A percentile compares a stretch with the other conserved stretches of the same genome.
Evolutionary conservation across 352 stramenopile species (phyloP).

Genomic region (Pythium monospermum): DNA sequence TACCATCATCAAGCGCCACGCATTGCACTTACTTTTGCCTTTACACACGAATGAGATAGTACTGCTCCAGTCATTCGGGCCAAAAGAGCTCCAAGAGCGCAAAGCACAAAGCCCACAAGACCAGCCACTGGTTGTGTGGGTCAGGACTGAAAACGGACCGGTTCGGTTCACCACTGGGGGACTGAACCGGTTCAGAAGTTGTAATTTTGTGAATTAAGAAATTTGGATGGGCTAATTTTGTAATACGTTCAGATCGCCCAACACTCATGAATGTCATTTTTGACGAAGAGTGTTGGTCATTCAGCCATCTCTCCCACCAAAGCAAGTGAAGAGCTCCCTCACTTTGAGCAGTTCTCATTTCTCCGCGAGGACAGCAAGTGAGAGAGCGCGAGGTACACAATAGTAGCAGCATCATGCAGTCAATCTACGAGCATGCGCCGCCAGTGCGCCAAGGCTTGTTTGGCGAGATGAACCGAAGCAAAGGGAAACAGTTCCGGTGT

Average conservation of each 20-base stretch:
- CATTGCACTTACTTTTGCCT: conserved; percentile 69
- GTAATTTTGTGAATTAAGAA: too few relatives aligned
- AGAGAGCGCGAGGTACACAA: too few relatives aligned
- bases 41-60: conserved; percentile 87
- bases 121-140: conserved; percentile 24
- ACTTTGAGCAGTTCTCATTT: too few relatives aligned
- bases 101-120: not conserved
- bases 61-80: not conserved
- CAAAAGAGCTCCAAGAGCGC: not conserved
- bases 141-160: not conserved
- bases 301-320: too few relatives aligned
- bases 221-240: too few relatives aligned
- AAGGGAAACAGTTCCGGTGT: conserved; percentile 72
- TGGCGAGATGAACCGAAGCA: conserved; percentile 18
- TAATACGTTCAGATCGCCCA: too few relatives aligned
- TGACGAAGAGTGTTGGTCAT: too few relatives aligned
- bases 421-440: too few relatives aligned
- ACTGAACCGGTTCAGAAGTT: conserved; percentile 21
- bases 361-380: too few relatives aligned
- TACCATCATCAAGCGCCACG: not conserved
- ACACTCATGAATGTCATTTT: too few relatives aligned
- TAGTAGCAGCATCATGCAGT: too few relatives aligned
- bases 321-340: too few relatives aligned
- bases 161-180: conserved; percentile 2
- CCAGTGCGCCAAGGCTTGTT: conserved; percentile 35